These are phyloP conservation scores for Cryoendolithus antarcticus DNA, from an alignment of 2,329 filamentous ascomycete genomes.

Conservation along the genomic window DNA sequence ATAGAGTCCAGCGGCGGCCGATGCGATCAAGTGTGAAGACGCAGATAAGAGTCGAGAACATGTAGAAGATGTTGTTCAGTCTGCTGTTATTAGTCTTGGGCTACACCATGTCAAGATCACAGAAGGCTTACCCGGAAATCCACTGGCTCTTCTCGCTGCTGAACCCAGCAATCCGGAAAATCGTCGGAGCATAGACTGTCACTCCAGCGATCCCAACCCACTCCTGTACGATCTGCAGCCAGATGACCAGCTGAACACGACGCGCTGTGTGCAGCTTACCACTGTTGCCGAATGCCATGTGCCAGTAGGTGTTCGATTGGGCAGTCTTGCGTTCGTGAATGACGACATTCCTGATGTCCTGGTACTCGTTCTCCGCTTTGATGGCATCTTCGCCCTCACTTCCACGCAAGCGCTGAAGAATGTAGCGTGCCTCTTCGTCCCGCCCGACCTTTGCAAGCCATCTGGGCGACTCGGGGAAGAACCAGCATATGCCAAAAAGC, in stretches of 20 bases:
- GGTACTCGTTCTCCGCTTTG: constrained; percentile 50
- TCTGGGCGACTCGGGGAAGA: constrained; percentile 56
- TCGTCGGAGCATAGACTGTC: constrained; percentile 22
- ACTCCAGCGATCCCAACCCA: constrained; percentile 24
- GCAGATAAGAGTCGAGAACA: constrained; percentile 23
- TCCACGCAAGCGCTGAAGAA: constrained; percentile 51
- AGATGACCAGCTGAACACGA: constrained; percentile 27
- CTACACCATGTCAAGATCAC: no score
- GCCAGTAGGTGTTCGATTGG: constrained; percentile 18
- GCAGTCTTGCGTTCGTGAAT: constrained; percentile 40
- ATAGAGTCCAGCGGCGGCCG: constrained; percentile 20
- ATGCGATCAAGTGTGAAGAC: constrained; percentile 26
- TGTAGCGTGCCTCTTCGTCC: constrained; percentile 53
- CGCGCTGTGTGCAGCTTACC: constrained; percentile 24
- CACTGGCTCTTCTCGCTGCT: constrained; percentile 27
- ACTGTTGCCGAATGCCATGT: constrained; percentile 22
- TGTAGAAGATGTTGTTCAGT: constrained; percentile 27
- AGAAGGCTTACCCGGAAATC: constrained; percentile 41
- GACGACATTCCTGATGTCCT: constrained; percentile 54
- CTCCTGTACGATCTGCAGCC: constrained; percentile 30
- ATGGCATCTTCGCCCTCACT: constrained; percentile 16
- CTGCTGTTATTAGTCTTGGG: no score
- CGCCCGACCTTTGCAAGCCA: constrained; percentile 54
- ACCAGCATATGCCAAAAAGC: constrained; percentile 45
- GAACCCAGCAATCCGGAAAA: constrained; percentile 19